Evolutionary conservation across 305 asterid species (phyloP).

Genomic region (Rubia tinctorum): DNA sequence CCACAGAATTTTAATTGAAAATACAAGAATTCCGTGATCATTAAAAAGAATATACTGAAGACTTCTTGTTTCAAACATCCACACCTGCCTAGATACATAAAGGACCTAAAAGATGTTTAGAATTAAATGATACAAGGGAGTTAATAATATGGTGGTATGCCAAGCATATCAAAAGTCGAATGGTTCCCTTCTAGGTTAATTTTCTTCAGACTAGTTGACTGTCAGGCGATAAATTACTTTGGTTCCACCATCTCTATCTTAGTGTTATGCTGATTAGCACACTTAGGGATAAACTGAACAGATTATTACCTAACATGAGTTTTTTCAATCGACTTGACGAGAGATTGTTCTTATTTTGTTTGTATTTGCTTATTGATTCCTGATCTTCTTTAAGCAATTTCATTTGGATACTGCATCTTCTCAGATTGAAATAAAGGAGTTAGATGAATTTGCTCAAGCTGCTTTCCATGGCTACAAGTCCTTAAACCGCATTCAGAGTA

Average conservation of each 20-base stretch:
- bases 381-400: constrained; percentile 8
- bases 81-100: background rate
- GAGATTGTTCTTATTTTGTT: background rate
- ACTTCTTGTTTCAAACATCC: background rate
- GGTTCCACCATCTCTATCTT: background rate
- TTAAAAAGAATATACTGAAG: background rate
- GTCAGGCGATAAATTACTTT: background rate
- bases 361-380: background rate
- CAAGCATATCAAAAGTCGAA: background rate
- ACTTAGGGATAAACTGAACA: background rate
- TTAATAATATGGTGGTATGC: background rate
- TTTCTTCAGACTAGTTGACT: background rate
- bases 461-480: constrained; percentile 97
- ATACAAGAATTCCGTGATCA: background rate
- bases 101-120: background rate
- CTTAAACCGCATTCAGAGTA: constrained; percentile 94
- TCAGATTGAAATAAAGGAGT: constrained; percentile 94
- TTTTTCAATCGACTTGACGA: constrained; percentile 10
- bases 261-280: background rate
- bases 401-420: constrained; percentile 20
- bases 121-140: background rate
- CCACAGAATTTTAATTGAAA: too few species aligned
- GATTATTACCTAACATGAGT: background rate
- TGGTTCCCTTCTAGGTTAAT: background rate
- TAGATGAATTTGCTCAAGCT: constrained; percentile 95